A percentile compares a stretch with the other conserved stretches of the same genome.
Conservation (phyloP, 176 grass and related monocot species). For the Saccharum officinarum region DNA sequence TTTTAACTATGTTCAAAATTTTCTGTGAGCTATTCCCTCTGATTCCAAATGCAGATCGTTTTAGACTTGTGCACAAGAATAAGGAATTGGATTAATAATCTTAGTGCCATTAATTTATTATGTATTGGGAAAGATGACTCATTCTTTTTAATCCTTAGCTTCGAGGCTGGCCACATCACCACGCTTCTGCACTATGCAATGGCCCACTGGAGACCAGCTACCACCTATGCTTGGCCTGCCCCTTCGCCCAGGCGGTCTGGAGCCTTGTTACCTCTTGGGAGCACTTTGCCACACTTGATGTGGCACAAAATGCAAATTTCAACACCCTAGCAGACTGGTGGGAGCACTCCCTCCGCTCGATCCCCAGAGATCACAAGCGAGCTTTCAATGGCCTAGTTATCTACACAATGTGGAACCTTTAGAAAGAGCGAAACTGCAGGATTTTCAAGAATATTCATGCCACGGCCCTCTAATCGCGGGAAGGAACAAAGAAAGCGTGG, state of each 20-base stretch:
- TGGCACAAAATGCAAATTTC: not conserved
- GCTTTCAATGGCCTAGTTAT: not conserved
- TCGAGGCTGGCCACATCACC: not conserved
- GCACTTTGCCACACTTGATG: not conserved
- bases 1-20: not conserved
- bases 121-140: not conserved
- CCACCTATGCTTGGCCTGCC: too few species aligned
- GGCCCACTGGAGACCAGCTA: too few species aligned
- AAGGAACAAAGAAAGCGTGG: not conserved
- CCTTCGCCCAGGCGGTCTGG: too few species aligned
- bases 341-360: not conserved
- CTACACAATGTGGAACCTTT: not conserved
- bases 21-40: not conserved
- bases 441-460: not conserved
- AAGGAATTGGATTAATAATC: not conserved
- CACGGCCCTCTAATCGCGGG: not conserved
- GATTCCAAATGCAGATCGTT: not conserved
- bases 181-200: not conserved
- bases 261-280: not conserved
- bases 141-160: not conserved
- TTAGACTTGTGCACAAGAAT: not conserved
- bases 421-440: not conserved
- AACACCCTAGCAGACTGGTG: not conserved
- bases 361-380: not conserved
- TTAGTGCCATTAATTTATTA: not conserved